A percentile compares a stretch with the other conserved stretches of the same genome.
Evolutionary conservation across 352 stramenopile species (phyloP).

Genomic region (Hyaloperonospora brassicae): DNA sequence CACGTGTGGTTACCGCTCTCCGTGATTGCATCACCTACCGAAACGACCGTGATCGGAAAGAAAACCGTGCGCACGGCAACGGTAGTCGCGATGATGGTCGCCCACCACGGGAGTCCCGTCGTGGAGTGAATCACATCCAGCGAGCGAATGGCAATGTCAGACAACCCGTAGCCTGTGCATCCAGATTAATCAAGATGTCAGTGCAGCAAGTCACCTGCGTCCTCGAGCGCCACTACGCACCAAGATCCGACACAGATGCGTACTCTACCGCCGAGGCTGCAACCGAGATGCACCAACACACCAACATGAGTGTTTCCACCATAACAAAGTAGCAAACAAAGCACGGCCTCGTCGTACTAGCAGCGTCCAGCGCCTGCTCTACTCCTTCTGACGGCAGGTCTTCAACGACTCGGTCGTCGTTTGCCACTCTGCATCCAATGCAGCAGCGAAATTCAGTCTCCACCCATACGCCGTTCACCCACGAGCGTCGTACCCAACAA

Average conservation of each 20-base stretch:
- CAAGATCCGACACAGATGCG: slow-evolving; percentile 49
- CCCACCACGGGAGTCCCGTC: slow-evolving; percentile 83
- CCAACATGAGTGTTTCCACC: slow-evolving; percentile 7
- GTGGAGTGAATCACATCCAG: slow-evolving; percentile 71
- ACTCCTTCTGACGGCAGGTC: slow-evolving; percentile 35
- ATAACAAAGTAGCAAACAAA: slow-evolving; percentile 1
- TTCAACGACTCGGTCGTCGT: slow-evolving; percentile 42
- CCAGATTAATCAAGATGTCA: slow-evolving; percentile 7
- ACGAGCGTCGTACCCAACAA: slow-evolving; percentile 27
- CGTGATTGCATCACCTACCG: slow-evolving; percentile 31
- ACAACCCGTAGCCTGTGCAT: slow-evolving; percentile 44
- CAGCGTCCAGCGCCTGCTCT: slow-evolving; percentile 40
- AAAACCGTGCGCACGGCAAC: slow-evolving; percentile 61
- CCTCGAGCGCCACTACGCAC: slow-evolving; percentile 8
- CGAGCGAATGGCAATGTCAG: slow-evolving; percentile 63
- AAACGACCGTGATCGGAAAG: slow-evolving; percentile 72
- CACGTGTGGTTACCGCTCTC: background rate
- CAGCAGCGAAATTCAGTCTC: slow-evolving; percentile 2
- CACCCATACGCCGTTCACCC: background rate
- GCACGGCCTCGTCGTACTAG: slow-evolving; percentile 15
- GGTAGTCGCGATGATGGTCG: slow-evolving; percentile 78
- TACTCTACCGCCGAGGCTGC: slow-evolving; percentile 40
- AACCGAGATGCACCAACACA: background rate
- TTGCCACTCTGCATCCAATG: slow-evolving; percentile 19
- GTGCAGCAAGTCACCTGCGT: no score